Conservation (phyloP, 305 asterid genomes). For the Solanum chacoense region DNA sequence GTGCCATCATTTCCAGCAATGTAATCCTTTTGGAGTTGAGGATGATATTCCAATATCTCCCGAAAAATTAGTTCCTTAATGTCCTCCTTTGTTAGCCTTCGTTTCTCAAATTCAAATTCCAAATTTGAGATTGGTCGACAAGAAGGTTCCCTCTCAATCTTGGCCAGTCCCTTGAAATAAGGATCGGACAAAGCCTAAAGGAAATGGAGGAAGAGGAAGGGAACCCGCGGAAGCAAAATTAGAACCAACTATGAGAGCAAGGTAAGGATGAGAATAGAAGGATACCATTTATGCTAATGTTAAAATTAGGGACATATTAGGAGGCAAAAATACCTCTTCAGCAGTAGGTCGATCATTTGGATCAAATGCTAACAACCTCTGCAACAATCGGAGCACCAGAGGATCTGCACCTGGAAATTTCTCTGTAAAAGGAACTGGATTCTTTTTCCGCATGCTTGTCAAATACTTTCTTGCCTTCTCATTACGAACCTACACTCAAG, state of each 20-base stretch:
- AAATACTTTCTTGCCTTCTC: slow-evolving; percentile 50
- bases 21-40: slow-evolving; percentile 42
- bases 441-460: slow-evolving; percentile 33
- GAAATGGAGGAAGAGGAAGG: not conserved
- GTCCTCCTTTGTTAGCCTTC: slow-evolving; percentile 44
- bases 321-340: slow-evolving; percentile 28
- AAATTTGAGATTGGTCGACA: slow-evolving; percentile 42
- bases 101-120: slow-evolving; percentile 44
- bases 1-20: slow-evolving; percentile 31
- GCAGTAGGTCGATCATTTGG: slow-evolving; percentile 51
- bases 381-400: slow-evolving; percentile 26
- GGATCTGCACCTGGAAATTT: slow-evolving; percentile 34
- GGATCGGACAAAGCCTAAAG: slow-evolving; percentile 39
- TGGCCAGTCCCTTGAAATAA: slow-evolving; percentile 39
- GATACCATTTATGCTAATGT: not conserved
- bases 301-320: not conserved
- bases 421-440: slow-evolving; percentile 23
- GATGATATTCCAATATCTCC: slow-evolving; percentile 43
- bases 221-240: not conserved
- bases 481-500: slow-evolving; percentile 32
- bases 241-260: not conserved
- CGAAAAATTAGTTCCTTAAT: slow-evolving; percentile 35
- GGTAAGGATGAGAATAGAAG: not conserved
- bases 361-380: slow-evolving; percentile 39
- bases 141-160: slow-evolving; percentile 40